Percentiles rank a stretch among this genome's conserved stretches.
Conservation (phyloP, 169 alveolate species). For the Hepatocystis sp. region DNA sequence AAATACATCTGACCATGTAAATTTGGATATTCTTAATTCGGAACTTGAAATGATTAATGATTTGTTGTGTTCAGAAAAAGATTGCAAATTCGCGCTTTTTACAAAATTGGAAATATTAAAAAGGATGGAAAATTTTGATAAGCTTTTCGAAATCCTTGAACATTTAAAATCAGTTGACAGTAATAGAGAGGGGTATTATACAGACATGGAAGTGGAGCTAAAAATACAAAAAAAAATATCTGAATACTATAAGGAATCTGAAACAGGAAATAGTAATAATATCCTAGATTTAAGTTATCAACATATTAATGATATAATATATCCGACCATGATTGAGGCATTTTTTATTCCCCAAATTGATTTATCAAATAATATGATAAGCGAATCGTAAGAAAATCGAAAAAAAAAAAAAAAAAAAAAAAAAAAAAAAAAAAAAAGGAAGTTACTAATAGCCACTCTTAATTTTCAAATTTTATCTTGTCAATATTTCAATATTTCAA, state of each 20-base stretch:
- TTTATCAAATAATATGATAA: conserved; percentile 38
- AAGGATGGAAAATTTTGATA: conserved; percentile 52
- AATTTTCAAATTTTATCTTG: too few relatives aligned
- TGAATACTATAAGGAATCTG: conserved; percentile 34
- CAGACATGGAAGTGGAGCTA: conserved; percentile 42
- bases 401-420: conserved; percentile 7
- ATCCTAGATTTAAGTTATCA: conserved; percentile 21
- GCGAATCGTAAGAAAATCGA: conserved; percentile 30
- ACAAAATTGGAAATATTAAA: conserved; percentile 60
- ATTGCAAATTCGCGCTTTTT: conserved; percentile 52
- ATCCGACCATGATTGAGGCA: conserved; percentile 62
- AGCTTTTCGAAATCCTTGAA: conserved; percentile 29
- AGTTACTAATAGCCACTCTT: not conserved
- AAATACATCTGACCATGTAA: conserved; percentile 15
- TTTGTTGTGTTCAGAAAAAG: conserved; percentile 25
- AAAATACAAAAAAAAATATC: conserved; percentile 35
- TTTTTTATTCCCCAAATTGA: conserved; percentile 47
- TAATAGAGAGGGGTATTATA: conserved; percentile 29
- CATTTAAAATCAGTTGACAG: conserved; percentile 32
- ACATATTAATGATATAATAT: conserved; percentile 15
- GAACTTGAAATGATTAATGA: conserved; percentile 65
- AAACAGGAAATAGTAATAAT: conserved; percentile 13
- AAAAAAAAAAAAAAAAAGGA: conserved; percentile 3
- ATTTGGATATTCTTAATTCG: conserved; percentile 18
- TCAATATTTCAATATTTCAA: too few relatives aligned